Conservation (phyloP, 306 rosid species). For the Dryas drummondii region DNA sequence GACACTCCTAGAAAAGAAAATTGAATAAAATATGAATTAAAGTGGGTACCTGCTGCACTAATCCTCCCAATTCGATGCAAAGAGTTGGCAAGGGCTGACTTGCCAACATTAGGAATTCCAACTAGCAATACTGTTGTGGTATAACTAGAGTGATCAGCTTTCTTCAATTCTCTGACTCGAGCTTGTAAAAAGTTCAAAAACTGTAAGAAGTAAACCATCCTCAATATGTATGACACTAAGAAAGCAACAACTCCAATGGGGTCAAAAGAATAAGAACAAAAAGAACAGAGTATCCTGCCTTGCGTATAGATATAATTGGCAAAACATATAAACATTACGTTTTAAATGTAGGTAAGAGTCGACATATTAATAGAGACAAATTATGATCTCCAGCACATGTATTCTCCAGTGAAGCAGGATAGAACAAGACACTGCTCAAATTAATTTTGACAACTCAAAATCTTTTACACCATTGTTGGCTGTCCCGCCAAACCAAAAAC, state of each 20-base stretch:
- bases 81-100: slow-evolving; percentile 84
- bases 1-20: neutral
- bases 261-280: neutral
- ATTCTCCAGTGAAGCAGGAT: neutral
- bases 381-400: neutral
- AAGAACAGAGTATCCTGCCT: neutral
- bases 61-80: slow-evolving; percentile 86
- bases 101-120: slow-evolving; percentile 92
- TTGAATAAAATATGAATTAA: neutral
- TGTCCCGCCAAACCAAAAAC: neutral
- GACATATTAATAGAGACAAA: neutral
- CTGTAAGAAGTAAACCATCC: slow-evolving; percentile 38
- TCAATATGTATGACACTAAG: neutral
- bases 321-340: neutral
- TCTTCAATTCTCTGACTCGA: slow-evolving; percentile 56
- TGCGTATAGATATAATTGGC: neutral
- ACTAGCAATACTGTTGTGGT: slow-evolving; percentile 70
- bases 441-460: neutral
- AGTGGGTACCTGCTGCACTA: slow-evolving; percentile 73
- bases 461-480: neutral
- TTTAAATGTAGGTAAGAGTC: neutral
- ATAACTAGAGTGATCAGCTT: slow-evolving; percentile 38
- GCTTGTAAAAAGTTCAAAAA: slow-evolving; percentile 71
- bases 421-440: neutral
- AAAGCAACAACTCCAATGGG: neutral